Conservation (phyloP, 257 asterid genomes). For the Craterostigma plantagineum region DNA sequence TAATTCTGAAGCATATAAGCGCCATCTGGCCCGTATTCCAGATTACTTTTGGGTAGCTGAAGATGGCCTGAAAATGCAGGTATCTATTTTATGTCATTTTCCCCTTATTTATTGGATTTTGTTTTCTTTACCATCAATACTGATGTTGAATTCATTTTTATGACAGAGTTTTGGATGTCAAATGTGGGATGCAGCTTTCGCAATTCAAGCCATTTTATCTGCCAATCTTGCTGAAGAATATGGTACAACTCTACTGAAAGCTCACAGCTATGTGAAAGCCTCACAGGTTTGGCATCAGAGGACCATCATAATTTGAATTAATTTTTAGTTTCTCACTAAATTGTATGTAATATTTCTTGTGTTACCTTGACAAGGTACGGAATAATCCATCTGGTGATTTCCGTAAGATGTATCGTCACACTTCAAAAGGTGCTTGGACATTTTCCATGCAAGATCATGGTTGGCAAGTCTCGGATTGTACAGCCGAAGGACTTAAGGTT, state of each 20-base stretch:
- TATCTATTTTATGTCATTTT: too few relatives aligned
- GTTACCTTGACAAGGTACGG: too few relatives aligned
- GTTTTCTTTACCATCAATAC: too few relatives aligned
- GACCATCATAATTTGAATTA: too few relatives aligned
- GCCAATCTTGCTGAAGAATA: constrained; percentile 23
- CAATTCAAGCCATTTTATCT: constrained; percentile 63
- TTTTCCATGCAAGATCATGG: constrained; percentile 93
- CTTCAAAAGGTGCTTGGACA: constrained; percentile 82
- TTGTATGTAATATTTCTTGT: too few relatives aligned
- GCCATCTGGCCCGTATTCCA: constrained; percentile 40
- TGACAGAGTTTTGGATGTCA: constrained; percentile 70
- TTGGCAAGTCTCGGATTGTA: constrained; percentile 91
- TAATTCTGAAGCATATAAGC: constrained; percentile 24
- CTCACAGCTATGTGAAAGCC: constrained; percentile 45
- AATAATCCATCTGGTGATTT: constrained; percentile 28
- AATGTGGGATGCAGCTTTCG: constrained; percentile 74
- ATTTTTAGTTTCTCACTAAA: too few relatives aligned
- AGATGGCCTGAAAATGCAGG: constrained; percentile 39
- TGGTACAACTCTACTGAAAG: constrained; percentile 35
- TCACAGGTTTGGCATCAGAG: constrained; percentile 47
- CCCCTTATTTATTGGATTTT: too few relatives aligned
- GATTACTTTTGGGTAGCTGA: constrained; percentile 57
- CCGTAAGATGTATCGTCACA: constrained; percentile 55
- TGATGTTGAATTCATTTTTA: too few relatives aligned
- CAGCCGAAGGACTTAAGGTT: constrained; percentile 82